These are phyloP conservation scores for Penicillium aurantiogriseum DNA, from an alignment of 2,329 filamentous ascomycete genomes.

Conservation along the genomic window DNA sequence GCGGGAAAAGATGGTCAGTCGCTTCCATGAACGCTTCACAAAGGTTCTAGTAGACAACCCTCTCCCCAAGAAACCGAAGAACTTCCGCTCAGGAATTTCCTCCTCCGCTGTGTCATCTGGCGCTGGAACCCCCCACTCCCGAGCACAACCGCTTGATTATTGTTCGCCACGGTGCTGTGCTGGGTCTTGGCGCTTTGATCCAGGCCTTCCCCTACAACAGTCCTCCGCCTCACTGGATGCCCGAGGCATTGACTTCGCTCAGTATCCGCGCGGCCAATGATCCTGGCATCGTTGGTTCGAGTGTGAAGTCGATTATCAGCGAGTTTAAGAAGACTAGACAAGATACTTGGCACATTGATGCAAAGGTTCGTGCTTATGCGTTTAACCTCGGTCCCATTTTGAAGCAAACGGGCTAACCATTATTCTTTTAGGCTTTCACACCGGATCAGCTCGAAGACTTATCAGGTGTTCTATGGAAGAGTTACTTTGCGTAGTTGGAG, in stretches of 20 bases:
- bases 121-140: constrained; percentile 49
- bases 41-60: constrained; percentile 76
- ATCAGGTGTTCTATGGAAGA: constrained; percentile 98
- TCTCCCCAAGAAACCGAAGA: constrained; percentile 67
- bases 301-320: constrained; percentile 87
- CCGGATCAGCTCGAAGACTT: constrained; percentile 90
- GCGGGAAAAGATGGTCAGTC: constrained; percentile 72
- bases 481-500: constrained; percentile 77
- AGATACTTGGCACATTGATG: constrained; percentile 96
- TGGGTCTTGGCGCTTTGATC: constrained; percentile 85
- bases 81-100: constrained; percentile 32
- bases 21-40: constrained; percentile 77
- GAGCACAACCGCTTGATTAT: constrained; percentile 72
- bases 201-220: constrained; percentile 96
- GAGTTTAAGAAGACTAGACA: constrained; percentile 99
- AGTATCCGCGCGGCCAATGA: constrained; percentile 84
- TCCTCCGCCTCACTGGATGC: constrained; percentile 90
- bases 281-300: constrained; percentile 88
- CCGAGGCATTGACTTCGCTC: constrained; percentile 81
- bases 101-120: constrained; percentile 46
- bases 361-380: constrained; percentile 68
- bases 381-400: not conserved
- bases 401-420: constrained; percentile 19
- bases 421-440: constrained; percentile 70
- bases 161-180: constrained; percentile 80